These are phyloP conservation scores for Solanum piurae DNA, from an alignment of 257 asterid genomes.

Conservation along the genomic window DNA sequence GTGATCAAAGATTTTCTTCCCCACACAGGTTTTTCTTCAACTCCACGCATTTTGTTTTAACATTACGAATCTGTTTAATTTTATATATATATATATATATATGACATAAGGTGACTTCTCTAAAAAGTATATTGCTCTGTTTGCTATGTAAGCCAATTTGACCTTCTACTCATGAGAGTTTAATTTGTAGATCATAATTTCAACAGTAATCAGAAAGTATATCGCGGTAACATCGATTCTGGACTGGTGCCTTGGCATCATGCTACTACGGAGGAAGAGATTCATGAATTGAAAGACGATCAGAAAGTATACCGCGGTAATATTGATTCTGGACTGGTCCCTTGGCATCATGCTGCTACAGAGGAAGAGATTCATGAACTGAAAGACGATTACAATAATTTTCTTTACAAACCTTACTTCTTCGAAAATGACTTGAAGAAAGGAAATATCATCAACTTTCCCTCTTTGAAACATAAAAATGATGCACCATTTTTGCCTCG, in stretches of 20 bases:
- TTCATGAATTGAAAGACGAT: not conserved
- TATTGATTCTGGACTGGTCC: no score
- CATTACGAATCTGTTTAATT: not conserved
- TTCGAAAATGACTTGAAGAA: not conserved
- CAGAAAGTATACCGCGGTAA: no score
- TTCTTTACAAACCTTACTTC: not conserved
- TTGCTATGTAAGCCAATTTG: no score
- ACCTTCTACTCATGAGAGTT: no score
- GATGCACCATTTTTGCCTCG: not conserved
- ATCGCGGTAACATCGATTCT: no score
- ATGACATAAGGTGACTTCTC: no score
- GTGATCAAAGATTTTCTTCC: conserved; percentile 1
- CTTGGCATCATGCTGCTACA: no score
- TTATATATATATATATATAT: no score
- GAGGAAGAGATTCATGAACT: no score
- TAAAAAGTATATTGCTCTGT: no score
- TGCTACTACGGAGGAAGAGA: not conserved
- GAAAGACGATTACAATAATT: not conserved
- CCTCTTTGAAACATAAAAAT: not conserved
- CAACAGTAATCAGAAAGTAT: no score
- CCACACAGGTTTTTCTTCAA: not conserved
- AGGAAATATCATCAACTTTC: not conserved
- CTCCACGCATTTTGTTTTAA: not conserved
- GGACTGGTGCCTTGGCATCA: not conserved
- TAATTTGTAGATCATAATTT: not conserved